phyloP scores from a whole-genome alignment of 2,329 filamentous ascomycete species.

The Cercospora berteroae region DNA sequence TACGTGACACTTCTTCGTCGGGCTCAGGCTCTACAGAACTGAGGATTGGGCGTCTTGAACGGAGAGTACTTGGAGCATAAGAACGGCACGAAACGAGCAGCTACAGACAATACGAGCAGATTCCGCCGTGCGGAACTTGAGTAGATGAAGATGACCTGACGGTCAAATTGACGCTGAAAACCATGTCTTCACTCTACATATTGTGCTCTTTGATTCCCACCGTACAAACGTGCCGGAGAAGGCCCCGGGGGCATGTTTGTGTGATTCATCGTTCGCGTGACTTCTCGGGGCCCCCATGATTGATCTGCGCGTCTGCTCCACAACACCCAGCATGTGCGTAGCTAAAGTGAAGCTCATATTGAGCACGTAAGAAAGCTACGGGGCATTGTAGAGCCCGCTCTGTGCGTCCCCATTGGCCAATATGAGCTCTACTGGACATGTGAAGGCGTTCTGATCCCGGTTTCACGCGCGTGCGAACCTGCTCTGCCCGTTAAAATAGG shows the following conservation, averaged over 20 bases:
- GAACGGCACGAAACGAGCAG: not conserved
- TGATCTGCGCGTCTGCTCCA: not conserved
- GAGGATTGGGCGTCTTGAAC: not conserved
- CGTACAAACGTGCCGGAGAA: not conserved
- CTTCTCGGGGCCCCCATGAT: not conserved
- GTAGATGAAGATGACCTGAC: not conserved
- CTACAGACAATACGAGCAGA: not conserved
- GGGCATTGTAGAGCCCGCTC: not conserved
- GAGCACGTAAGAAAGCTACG: not conserved
- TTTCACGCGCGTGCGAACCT: not conserved
- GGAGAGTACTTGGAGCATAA: not conserved
- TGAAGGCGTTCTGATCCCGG: not conserved
- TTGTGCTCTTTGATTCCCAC: not conserved
- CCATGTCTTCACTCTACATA: not conserved
- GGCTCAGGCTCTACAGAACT: not conserved
- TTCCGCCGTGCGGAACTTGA: not conserved
- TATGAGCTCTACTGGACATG: not conserved
- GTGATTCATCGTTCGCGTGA: not conserved
- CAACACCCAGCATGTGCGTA: not conserved
- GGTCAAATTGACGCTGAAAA: not conserved
- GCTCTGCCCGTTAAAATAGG: not conserved
- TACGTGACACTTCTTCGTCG: slow-evolving; percentile 7
- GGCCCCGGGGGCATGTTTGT: not conserved
- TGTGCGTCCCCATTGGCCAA: not conserved
- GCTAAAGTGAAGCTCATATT: not conserved